These are phyloP conservation scores for Globisporangium heterothallicum DNA, from an alignment of 352 stramenopile genomes.

Conservation along the genomic window DNA sequence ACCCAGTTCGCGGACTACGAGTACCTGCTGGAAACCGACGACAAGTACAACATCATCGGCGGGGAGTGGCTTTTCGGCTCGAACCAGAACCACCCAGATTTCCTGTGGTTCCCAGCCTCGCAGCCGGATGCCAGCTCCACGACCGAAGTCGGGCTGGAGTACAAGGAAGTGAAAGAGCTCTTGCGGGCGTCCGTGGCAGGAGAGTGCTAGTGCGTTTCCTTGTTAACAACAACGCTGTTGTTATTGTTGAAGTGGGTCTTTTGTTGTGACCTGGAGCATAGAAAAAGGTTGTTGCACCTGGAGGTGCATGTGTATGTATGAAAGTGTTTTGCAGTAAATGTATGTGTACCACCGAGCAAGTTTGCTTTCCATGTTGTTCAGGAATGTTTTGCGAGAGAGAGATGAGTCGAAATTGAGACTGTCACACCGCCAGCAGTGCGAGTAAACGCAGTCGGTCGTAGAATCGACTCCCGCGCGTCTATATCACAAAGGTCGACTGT, in stretches of 20 bases:
- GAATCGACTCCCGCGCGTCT: too few species aligned
- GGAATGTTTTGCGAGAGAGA: too few species aligned
- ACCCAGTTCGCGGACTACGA: slow-evolving; percentile 58
- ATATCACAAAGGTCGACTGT: too few species aligned
- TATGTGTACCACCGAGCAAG: too few species aligned
- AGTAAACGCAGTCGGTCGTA: too few species aligned
- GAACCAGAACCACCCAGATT: slow-evolving; percentile 55
- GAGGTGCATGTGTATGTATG: too few species aligned
- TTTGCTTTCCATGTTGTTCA: too few species aligned
- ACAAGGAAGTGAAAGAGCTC: slow-evolving; percentile 41
- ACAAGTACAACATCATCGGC: slow-evolving; percentile 54
- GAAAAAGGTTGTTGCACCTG: too few species aligned
- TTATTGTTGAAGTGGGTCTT: not conserved
- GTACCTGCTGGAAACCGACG: slow-evolving; percentile 65
- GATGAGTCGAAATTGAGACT: too few species aligned
- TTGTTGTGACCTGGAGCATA: too few species aligned
- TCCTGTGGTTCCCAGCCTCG: slow-evolving; percentile 58
- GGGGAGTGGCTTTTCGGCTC: slow-evolving; percentile 61
- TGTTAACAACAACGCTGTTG: not conserved
- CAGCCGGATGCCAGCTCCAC: slow-evolving; percentile 29
- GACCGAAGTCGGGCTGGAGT: slow-evolving; percentile 41
- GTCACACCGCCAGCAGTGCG: too few species aligned
- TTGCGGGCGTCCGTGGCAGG: slow-evolving; percentile 26
- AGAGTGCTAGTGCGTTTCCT: slow-evolving; percentile 16
- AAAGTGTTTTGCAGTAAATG: too few species aligned